A percentile compares a stretch with the other conserved stretches of the same genome.
These are phyloP conservation scores for Tanacetum coccineum DNA, from an alignment of 129 eudicot genomes.

Conservation along the genomic window DNA sequence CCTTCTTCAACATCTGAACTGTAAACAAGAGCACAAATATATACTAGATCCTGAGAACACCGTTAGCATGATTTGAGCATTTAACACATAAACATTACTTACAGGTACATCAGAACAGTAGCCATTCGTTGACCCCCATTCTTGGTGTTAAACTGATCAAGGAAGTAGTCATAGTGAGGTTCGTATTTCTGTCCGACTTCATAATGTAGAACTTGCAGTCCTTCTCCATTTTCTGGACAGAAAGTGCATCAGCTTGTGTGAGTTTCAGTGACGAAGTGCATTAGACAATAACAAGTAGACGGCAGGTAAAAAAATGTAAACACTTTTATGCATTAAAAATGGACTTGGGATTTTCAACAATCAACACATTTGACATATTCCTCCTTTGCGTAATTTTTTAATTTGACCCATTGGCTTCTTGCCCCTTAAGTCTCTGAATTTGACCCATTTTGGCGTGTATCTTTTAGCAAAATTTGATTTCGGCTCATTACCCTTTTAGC, in stretches of 20 bases:
- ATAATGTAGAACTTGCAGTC: constrained; percentile 84
- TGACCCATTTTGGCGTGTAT: too few relatives aligned
- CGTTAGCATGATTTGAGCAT: neutral
- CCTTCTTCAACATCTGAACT: constrained; percentile 98
- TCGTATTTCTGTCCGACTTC: constrained; percentile 91
- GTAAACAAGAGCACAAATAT: constrained; percentile 17
- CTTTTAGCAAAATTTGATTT: neutral
- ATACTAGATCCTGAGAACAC: neutral
- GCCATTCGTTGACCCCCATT: constrained; percentile 95
- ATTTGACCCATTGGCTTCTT: too few relatives aligned
- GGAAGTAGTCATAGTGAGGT: constrained; percentile 87
- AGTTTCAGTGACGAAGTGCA: neutral
- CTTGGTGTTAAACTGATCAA: constrained; percentile 60
- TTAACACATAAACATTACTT: constrained; percentile 28
- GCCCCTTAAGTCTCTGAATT: too few relatives aligned
- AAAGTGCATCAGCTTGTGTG: neutral
- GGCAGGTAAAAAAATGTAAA: neutral
- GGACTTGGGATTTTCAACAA: neutral
- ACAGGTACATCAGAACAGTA: constrained; percentile 91
- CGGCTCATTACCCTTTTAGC: neutral
- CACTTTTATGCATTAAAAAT: neutral
- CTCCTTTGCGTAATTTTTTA: too few relatives aligned
- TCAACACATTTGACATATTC: neutral
- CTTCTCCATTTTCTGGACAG: constrained; percentile 83
- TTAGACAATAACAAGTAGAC: constrained; percentile 3